These are phyloP conservation scores for Borealophlyctis nickersoniae DNA, from an alignment of 192 early-diverging fungal genomes.

Conservation along the genomic window DNA sequence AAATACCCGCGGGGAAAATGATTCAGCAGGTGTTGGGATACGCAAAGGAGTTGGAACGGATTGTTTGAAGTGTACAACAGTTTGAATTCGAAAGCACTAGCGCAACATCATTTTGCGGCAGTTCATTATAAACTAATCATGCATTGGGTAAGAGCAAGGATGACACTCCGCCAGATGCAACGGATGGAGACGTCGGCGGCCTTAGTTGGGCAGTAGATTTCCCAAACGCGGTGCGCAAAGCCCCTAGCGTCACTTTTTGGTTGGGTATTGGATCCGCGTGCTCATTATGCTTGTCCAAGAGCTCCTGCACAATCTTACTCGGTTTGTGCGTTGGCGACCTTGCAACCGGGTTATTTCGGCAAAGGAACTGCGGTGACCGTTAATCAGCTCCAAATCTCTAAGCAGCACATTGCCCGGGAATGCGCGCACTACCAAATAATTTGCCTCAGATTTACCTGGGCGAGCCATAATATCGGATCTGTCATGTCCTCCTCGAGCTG, in stretches of 20 bases:
- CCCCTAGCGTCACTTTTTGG: too few relatives aligned
- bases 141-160: too few relatives aligned
- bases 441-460: slow-evolving; percentile 6
- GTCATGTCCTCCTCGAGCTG: slow-evolving; percentile 18
- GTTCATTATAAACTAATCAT: too few relatives aligned
- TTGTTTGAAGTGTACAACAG: slow-evolving; percentile 48
- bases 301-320: neutral
- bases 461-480: slow-evolving; percentile 30
- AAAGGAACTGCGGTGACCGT: neutral
- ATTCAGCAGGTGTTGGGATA: slow-evolving; percentile 84
- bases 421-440: neutral
- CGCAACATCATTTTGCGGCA: neutral
- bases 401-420: neutral
- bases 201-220: too few relatives aligned
- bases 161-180: too few relatives aligned
- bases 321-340: neutral
- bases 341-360: neutral
- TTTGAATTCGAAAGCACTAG: neutral
- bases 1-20: slow-evolving; percentile 80
- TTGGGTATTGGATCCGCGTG: too few relatives aligned
- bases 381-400: neutral
- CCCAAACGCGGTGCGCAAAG: too few relatives aligned
- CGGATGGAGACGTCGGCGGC: too few relatives aligned
- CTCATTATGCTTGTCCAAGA: too few relatives aligned
- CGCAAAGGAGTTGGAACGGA: slow-evolving; percentile 93